Evolutionary conservation across 2,329 filamentous ascomycete genomes (phyloP).

Genomic region (Trichoderma harzianum): DNA sequence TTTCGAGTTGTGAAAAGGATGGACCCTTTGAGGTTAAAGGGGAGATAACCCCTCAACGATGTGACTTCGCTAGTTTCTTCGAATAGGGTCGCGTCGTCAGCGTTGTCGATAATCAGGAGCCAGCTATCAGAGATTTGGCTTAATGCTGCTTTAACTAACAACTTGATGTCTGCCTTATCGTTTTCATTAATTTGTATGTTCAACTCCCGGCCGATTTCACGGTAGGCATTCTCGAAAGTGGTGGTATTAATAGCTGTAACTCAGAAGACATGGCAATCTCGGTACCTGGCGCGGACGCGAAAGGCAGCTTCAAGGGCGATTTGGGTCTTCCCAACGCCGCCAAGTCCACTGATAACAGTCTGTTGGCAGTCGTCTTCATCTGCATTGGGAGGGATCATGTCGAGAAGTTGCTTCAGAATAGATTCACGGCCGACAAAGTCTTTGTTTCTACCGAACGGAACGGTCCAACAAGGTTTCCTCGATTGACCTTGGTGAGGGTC

Average conservation of each 20-base stretch:
- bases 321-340: not conserved
- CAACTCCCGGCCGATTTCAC: not conserved
- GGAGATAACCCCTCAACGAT: not conserved
- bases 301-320: not conserved
- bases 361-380: not conserved
- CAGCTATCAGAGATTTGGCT: not conserved
- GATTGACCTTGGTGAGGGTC: not conserved
- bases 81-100: not conserved
- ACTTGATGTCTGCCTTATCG: not conserved
- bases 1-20: not conserved
- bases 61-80: not conserved
- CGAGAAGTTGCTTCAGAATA: not conserved
- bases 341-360: not conserved
- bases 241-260: not conserved
- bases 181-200: not conserved
- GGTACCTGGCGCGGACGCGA: not conserved
- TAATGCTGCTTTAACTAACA: not conserved
- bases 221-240: not conserved
- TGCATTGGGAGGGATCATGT: not conserved
- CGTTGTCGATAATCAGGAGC: not conserved
- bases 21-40: not conserved
- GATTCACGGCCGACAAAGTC: not conserved
- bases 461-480: not conserved
- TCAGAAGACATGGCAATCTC: not conserved
- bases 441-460: not conserved